Percentiles rank a stretch among this genome's conserved stretches.
phyloP scores from a whole-genome alignment of 1,284 basidiomycete genomes.

The Pyrrhoderma lamaoense region DNA sequence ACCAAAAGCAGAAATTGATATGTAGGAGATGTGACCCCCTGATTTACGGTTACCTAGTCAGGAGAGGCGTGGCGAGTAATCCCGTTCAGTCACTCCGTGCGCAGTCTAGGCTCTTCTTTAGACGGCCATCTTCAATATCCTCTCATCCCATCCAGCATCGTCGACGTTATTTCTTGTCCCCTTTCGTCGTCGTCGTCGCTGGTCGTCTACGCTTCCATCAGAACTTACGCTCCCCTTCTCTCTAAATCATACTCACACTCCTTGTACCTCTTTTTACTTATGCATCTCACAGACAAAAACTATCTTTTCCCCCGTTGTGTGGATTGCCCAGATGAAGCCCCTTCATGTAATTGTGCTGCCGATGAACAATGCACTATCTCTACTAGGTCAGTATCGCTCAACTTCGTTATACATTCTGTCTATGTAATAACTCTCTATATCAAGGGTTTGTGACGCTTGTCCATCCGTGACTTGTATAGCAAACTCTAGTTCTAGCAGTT shows the following conservation, averaged over 20 bases:
- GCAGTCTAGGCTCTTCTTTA: not conserved
- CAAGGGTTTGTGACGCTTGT: slow-evolving; percentile 28
- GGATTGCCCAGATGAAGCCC: slow-evolving; percentile 36
- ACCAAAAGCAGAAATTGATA: no score
- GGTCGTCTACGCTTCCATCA: slow-evolving; percentile 9
- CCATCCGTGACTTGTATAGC: slow-evolving; percentile 38
- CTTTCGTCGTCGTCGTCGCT: slow-evolving; percentile 10
- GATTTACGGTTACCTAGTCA: no score
- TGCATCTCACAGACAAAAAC: slow-evolving; percentile 28
- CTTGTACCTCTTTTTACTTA: slow-evolving; percentile 25
- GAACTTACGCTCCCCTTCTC: slow-evolving; percentile 2
- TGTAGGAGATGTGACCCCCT: no score
- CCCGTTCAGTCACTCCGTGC: no score
- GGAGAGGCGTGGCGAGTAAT: no score
- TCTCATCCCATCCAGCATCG: not conserved
- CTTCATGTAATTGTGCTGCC: slow-evolving; percentile 19
- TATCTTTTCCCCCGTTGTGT: slow-evolving; percentile 34
- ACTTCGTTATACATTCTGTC: no score
- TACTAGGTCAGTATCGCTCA: slow-evolving; percentile 6
- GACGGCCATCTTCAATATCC: not conserved
- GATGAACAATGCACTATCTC: slow-evolving; percentile 9
- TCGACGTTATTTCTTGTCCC: slow-evolving; percentile 6
- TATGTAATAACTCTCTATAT: slow-evolving; percentile 18
- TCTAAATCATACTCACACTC: slow-evolving; percentile 29
- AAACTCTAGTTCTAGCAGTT: slow-evolving; percentile 29